Percentiles rank a stretch among this genome's conserved stretches.
Evolutionary conservation across 2,329 filamentous ascomycete species (phyloP).

Genomic region (Cryphonectria japonica): DNA sequence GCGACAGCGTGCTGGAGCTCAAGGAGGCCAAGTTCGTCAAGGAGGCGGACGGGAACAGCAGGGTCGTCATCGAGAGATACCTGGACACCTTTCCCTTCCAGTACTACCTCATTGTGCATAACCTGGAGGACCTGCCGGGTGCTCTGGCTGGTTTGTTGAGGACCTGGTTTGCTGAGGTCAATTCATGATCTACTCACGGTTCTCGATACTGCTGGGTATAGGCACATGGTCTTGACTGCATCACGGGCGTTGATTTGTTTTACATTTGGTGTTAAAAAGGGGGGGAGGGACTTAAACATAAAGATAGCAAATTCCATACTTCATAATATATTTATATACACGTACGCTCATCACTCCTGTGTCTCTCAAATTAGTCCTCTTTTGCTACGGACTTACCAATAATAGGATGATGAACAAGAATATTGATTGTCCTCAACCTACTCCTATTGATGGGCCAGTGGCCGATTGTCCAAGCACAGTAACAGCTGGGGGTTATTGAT

Average conservation of each 20-base stretch:
- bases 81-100: slow-evolving; percentile 95
- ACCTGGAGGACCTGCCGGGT: slow-evolving; percentile 86
- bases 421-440: not conserved
- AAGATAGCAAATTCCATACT: not conserved
- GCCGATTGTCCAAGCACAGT: no score
- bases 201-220: not conserved
- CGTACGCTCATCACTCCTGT: not conserved
- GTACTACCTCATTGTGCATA: slow-evolving; percentile 93
- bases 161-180: slow-evolving; percentile 89
- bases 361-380: no score
- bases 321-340: not conserved
- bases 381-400: not conserved
- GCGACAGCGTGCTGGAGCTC: slow-evolving; percentile 80
- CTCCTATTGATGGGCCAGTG: not conserved
- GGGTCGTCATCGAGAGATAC: slow-evolving; percentile 85
- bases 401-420: not conserved
- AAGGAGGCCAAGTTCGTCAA: slow-evolving; percentile 83
- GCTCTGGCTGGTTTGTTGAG: slow-evolving; percentile 86
- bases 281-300: not conserved
- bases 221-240: not conserved
- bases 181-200: slow-evolving; percentile 37
- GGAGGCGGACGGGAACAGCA: slow-evolving; percentile 62
- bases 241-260: not conserved
- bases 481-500: no score
- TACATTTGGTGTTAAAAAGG: slow-evolving; percentile 10